Evolutionary conservation across 495 filamentous ascomycete species (phyloP), one percentile per base, ranked within the genome.

Genomic region (Trichocladium antarcticum): DNA sequence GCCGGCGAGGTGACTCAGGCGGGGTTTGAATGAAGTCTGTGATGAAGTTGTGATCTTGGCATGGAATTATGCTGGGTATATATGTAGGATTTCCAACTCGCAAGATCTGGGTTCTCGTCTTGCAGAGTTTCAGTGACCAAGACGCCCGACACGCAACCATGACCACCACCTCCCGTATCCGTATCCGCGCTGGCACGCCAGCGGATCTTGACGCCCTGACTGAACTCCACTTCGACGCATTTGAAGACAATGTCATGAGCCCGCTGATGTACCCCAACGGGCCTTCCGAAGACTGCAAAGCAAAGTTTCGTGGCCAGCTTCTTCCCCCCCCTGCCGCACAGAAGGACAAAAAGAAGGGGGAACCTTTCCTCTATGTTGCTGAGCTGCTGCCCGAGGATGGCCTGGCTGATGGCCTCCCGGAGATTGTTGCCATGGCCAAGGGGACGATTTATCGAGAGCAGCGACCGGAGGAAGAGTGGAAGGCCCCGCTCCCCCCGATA

Each of bases 391-490:
- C 56, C 0, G 40, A 54, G 9, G 56, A 36, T 4, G 42, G 11
- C 0, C 16, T 34, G 3, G 35, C 22, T 6, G 55, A 56, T 7
- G 42, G 28, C 19, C 42, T 57, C 9, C 50, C 51, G 10, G 56
- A 62, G 47, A 41, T 65, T 7, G 49, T 65, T 16, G 61, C 54
- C 16, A 62, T 60, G 27, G 52, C 55, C 7, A 57, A 45, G 21
- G 63, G 63, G 63, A 8, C 16, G 11, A 42, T 63, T 11, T 36
- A 49, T 14, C 52, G 46, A 2, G 37, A 57, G 11, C 53, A 48
- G 16, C 54, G 52, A 7, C 7, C 54, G 6, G 58, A 63, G 36
- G 57, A 55, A 14, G 54, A 60, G 47, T 65, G 63, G 63, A 60
- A 57, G 16, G 41, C 24, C 5, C 35, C 48, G 1, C 5, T 28